These are phyloP conservation scores for Globisporangium spiculum DNA, from an alignment of 352 stramenopile species.

Conservation along the genomic window DNA sequence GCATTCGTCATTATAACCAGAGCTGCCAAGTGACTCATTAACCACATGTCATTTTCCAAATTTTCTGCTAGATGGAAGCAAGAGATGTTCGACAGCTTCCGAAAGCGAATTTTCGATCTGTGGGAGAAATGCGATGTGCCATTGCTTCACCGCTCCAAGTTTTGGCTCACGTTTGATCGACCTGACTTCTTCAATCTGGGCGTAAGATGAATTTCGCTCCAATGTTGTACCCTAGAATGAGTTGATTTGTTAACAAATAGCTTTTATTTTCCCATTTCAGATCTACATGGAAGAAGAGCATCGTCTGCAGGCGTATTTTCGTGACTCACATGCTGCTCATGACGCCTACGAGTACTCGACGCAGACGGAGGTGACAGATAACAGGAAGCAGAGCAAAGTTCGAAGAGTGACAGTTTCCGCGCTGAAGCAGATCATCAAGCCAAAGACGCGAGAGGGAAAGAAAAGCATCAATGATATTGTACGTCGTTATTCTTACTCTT, in stretches of 20 bases:
- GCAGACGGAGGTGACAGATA: conserved; percentile 17
- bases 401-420: conserved; percentile 18
- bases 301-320: conserved; percentile 38
- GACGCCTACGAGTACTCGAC: conserved; percentile 45
- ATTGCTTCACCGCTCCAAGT: conserved; percentile 74
- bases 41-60: background rate
- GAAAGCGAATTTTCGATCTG: conserved; percentile 61
- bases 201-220: conserved; percentile 23
- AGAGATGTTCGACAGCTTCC: conserved; percentile 50
- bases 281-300: conserved; percentile 67
- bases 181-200: conserved; percentile 77
- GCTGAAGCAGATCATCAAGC: conserved; percentile 27
- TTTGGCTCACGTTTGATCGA: conserved; percentile 77
- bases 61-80: conserved; percentile 48
- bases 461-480: conserved; percentile 36
- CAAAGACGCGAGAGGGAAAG: conserved; percentile 22
- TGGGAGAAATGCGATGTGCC: conserved; percentile 67
- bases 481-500: conserved; percentile 9
- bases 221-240: background rate
- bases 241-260: background rate
- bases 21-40: no score
- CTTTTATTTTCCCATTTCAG: conserved; percentile 18
- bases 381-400: conserved; percentile 23
- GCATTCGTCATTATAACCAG: no score
- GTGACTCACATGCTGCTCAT: conserved; percentile 28